Evolutionary conservation across 108 stramenopile species (phyloP).

Genomic region (Skeletonema grethae): DNA sequence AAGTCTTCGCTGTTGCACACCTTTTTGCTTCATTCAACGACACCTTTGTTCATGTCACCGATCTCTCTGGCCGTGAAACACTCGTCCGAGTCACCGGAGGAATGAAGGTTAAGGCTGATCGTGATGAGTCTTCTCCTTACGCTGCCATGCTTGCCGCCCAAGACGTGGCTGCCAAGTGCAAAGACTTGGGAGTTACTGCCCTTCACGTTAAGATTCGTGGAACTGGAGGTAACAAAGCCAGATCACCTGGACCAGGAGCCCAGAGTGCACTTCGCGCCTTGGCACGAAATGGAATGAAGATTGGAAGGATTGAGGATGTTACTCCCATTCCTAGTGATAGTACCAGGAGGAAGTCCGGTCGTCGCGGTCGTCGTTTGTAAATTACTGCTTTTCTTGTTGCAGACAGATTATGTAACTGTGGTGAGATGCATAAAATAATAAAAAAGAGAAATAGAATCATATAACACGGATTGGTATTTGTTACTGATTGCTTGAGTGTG

Average conservation of each 20-base stretch:
- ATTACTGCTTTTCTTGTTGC: slow-evolving; percentile 12
- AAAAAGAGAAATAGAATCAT: not conserved
- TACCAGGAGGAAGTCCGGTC: slow-evolving; percentile 98
- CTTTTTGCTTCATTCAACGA: slow-evolving; percentile 99
- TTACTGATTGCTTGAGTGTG: no score
- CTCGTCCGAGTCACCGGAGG: slow-evolving; percentile 99
- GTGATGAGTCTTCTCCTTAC: slow-evolving; percentile 99
- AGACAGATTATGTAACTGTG: slow-evolving; percentile 1
- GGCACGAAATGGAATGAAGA: slow-evolving; percentile 98
- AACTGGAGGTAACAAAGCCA: slow-evolving; percentile 97
- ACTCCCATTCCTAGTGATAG: slow-evolving; percentile 99
- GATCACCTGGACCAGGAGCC: slow-evolving; percentile 98
- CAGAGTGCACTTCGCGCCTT: slow-evolving; percentile 98
- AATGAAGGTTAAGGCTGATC: slow-evolving; percentile 99
- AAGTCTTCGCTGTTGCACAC: slow-evolving; percentile 99
- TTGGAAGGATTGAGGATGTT: slow-evolving; percentile 99
- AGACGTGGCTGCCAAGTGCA: slow-evolving; percentile 95
- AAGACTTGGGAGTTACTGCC: slow-evolving; percentile 98
- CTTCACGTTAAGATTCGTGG: slow-evolving; percentile 99
- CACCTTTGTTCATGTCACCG: slow-evolving; percentile 99
- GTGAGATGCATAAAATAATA: slow-evolving; percentile 2
- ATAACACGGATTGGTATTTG: not conserved
- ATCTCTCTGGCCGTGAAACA: slow-evolving; percentile 99
- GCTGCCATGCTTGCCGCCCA: slow-evolving; percentile 99
- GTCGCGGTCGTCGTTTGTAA: slow-evolving; percentile 99